Base-by-base conservation (phyloP, 441 rosid genomes). In the Omphalea diandra region DNA sequence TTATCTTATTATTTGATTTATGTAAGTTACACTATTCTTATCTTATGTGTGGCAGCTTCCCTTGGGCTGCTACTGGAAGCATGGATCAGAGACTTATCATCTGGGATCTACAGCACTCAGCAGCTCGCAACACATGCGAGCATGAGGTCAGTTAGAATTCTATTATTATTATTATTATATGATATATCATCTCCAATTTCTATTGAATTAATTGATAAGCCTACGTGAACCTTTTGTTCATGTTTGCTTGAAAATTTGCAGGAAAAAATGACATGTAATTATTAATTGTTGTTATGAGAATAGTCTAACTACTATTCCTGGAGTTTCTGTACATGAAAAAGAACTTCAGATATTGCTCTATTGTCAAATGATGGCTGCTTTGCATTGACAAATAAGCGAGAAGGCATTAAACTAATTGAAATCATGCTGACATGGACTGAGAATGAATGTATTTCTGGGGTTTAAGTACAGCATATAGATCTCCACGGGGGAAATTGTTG, bases 91-190 rank as follows among this genome's bases (percentile, higher is more conserved):
- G 88, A 72, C 97, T 94, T 58, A 79, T 90, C 18, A 86, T 92
- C 36, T 92, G 98, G 96, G 98, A 92, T 81, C 76, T 89, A 46
- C 91, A 90, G n/a, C n/a, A n/a, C n/a, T n/a, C n/a, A n/a, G n/a
- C n/a, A n/a, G 81, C 91, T 10, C 87, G 97, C n/a, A 78, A 77
- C 76, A 89, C 77, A 58, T 92, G 98, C 61, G 83, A 86, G 14
- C 96, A 92, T 1, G 83, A 87, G 97, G 98, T 91, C 49, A 55
- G 73, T 67, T 52, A 35, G 27, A 49, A 3, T 22, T 65, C n/a
- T 17, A 18, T 35, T 52, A n/a, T 61, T n/a, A 10, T 24, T 9
- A 12, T 52, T 6, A 24, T 26, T 22, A 2, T 1, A 9, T 43
- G 1, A 18, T 20, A 4, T 5, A 18, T 43, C 29, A 40, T 12